phyloP scores from a whole-genome alignment of 352 stramenopile genomes.

The Globisporangium splendens region DNA sequence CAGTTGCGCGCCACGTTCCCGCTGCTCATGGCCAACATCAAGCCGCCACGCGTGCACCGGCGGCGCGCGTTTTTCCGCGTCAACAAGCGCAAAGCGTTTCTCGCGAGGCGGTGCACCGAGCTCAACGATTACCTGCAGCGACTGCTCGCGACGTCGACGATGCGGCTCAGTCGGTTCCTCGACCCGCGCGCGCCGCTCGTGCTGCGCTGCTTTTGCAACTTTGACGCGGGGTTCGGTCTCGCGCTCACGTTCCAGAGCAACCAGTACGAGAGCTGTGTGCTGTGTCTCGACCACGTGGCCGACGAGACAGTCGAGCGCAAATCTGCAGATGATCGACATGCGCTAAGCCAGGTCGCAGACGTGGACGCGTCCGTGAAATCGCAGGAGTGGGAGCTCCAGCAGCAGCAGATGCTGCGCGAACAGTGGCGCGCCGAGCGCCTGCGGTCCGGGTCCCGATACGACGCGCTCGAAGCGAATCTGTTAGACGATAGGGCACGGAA shows the following conservation, averaged over 20 bases:
- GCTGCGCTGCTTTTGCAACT: slow-evolving; percentile 81
- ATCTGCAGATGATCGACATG: slow-evolving; percentile 5
- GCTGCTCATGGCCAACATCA: slow-evolving; percentile 56
- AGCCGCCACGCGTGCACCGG: slow-evolving; percentile 42
- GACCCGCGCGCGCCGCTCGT: slow-evolving; percentile 66
- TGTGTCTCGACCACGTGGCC: slow-evolving; percentile 46
- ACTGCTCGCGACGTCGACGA: slow-evolving; percentile 33
- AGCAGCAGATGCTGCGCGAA: slow-evolving; percentile 16
- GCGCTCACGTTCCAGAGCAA: slow-evolving; percentile 32
- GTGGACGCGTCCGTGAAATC: slow-evolving; percentile 13
- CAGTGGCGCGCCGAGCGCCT: slow-evolving; percentile 11
- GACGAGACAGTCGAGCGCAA: slow-evolving; percentile 15
- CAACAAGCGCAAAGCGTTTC: slow-evolving; percentile 52
- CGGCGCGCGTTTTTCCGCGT: slow-evolving; percentile 59
- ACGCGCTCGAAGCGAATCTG: slow-evolving; percentile 67
- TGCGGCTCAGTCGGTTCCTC: slow-evolving; percentile 69
- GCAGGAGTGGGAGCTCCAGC: slow-evolving; percentile 22
- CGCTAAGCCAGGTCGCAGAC: slow-evolving; percentile 14
- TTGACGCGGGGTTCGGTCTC: slow-evolving; percentile 57
- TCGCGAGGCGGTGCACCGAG: slow-evolving; percentile 51
- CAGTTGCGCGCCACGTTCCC: slow-evolving; percentile 65
- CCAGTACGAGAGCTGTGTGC: slow-evolving; percentile 43
- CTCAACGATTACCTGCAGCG: slow-evolving; percentile 59
- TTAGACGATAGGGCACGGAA: slow-evolving; percentile 67
- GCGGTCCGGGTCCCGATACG: slow-evolving; percentile 16